Base-by-base conservation (phyloP, 2,329 filamentous ascomycete species). In the Trichoderma polysporum region DNA sequence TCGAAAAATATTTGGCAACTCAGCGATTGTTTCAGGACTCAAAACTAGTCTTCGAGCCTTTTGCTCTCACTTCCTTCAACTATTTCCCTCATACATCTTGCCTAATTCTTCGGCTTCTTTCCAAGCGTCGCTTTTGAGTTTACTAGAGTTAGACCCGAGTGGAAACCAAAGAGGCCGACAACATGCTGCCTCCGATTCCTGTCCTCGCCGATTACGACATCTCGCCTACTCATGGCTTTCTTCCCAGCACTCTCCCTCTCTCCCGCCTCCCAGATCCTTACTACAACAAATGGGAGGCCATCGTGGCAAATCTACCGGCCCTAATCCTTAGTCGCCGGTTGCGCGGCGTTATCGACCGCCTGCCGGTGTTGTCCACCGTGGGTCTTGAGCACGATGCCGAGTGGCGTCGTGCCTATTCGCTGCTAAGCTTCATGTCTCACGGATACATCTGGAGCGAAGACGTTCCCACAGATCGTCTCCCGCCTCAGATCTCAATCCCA, bases 361-460 rank as follows among this genome's bases (percentile, higher is more conserved):
- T 99, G 68, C 93, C 94, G 8, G 84, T 97, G 64, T 87, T 99
- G 69, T 93, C 91, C 62, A 96, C 94, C 54, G 84, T 88, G 71
- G 89, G 91, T 74, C 88, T 99, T 73, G 87, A 91, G 78, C 89
- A 91, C 70, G 92, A 94, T 73, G 85, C 91, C 68, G 93, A 99
- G 85, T 98, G 94, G 95, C 89, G 93, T 74, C 87, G 95, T 74
- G 95, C 95, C 69, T 98, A 98, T 81, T 91, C 91, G 68, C 85
- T 97, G 63, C 85, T 99, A 66, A 91, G 89, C 68, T 97, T 98
- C 80, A 93, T 98, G 79, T 87, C 93, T 39, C 94, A 99, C 81
- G 91, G 90, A 71, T 99, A 98, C 81, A 92, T 99, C 76, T 99
- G 95, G 95, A 92, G 93, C 75, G 94, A 93, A 78, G 91, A 96